Base-by-base conservation (phyloP, 164 flowering plant genomes). In the Vitis riparia region DNA sequence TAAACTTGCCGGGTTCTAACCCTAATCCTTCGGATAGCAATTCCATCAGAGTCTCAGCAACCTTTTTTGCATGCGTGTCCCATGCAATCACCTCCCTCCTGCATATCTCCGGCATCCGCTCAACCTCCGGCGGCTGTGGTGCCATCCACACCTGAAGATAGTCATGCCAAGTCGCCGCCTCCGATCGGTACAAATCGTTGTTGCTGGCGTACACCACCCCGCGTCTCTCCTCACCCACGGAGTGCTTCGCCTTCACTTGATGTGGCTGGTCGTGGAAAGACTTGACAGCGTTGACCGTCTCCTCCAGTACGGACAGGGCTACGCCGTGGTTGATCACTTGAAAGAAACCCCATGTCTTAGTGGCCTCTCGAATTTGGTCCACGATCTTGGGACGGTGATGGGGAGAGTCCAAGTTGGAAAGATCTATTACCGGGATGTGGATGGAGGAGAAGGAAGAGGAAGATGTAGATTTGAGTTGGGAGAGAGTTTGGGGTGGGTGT, bases 21-120 rank as follows among this genome's bases (percentile, higher is more conserved):
- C 74, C 76, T n/a, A 80, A 70, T 19, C 80, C 77, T 29, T 77
- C 80, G 0, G 80, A 80, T 11, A 77, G 11, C 32, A 80, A 59
- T 23, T 74, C 78, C 19, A 73, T 68, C 30, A 79, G 7, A 5
- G 1, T 3, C 6, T 15, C 9, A 44, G 65, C 77, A 5, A 79
- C 15, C 15, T 59, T 63, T 1, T 2, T 16, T n/a, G 71, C 76
- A 11, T 75, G 56, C 51, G 65, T 62, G 3, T 69, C 66, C 57
- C 68, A 74, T 55, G 63, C 75, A 17, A 67, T 9, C 5, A 29
- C 27, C 8, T 59, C 51, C 11, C 70, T 68, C 23, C 80, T 70
- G 63, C 14, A 68, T 13, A 61, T n/a, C 68, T 32, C 57, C 29
- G 2, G 75, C 52, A 0, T 75, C 64, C 15, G 5, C 44, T 37